A percentile compares a stretch with the other conserved stretches of the same genome.
Conservation (phyloP, 2,329 filamentous ascomycete genomes). For the Penicillium freii region DNA sequence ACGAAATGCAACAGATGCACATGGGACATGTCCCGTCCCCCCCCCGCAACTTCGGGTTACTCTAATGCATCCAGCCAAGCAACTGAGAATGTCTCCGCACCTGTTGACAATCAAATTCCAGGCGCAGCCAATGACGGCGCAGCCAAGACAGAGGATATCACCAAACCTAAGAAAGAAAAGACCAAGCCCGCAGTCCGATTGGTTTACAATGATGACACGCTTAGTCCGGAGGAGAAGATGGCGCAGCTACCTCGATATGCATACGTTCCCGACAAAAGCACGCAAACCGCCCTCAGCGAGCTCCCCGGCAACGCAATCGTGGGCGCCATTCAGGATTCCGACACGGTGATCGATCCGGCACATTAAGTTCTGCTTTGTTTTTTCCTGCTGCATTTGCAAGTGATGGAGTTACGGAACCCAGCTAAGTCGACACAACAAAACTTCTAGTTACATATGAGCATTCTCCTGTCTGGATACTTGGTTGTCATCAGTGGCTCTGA, state of each 20-base stretch:
- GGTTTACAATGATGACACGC: constrained; percentile 76
- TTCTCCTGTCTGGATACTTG: constrained; percentile 21
- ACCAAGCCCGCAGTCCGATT: constrained; percentile 62
- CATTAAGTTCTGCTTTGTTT: constrained; percentile 24
- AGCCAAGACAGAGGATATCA: constrained; percentile 44
- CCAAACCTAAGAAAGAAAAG: constrained; percentile 70
- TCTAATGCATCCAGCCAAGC: constrained; percentile 33
- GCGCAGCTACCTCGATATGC: constrained; percentile 73
- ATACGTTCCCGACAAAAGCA: constrained; percentile 53
- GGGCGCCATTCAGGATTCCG: constrained; percentile 34
- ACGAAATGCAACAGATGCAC: constrained; percentile 59
- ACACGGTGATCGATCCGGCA: constrained; percentile 35
- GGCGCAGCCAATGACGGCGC: constrained; percentile 45
- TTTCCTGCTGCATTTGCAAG: constrained; percentile 3
- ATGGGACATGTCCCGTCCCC: constrained; percentile 45
- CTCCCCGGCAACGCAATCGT: constrained; percentile 35
- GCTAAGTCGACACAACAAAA: constrained; percentile 40
- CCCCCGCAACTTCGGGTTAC: constrained; percentile 23
- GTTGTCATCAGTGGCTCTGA: constrained; percentile 33
- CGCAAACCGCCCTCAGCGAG: constrained; percentile 38
- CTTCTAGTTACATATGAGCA: constrained; percentile 31
- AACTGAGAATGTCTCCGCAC: constrained; percentile 37
- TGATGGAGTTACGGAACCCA: constrained; percentile 29
- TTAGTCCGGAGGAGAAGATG: constrained; percentile 89
- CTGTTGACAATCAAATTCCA: constrained; percentile 53